Conservation (phyloP, 78 protist genomes). For the Dictyostelium brefeldianum region DNA sequence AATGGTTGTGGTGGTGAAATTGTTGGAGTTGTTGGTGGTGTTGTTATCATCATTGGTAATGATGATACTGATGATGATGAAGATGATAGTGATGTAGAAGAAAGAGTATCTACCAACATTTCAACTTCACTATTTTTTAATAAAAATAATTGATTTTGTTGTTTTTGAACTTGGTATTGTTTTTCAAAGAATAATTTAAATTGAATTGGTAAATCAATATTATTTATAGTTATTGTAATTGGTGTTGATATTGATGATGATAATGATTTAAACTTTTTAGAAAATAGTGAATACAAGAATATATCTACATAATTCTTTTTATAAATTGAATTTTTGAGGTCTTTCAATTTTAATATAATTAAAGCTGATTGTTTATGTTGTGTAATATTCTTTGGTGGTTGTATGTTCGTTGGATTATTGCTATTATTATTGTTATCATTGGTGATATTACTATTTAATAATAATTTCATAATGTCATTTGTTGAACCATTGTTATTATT, state of each 20-base stretch:
- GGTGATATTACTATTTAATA: too few species aligned
- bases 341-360: neutral
- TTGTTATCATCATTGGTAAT: neutral
- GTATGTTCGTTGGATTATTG: too few species aligned
- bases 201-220: neutral
- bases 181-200: neutral
- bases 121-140: neutral
- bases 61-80: neutral
- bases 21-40: too few species aligned
- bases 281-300: neutral
- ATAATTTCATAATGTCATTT: too few species aligned
- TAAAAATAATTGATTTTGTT: neutral
- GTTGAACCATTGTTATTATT: neutral
- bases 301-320: conserved; percentile 15
- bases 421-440: too few species aligned
- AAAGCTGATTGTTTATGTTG: too few species aligned
- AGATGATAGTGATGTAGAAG: neutral
- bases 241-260: conserved; percentile 15
- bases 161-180: neutral
- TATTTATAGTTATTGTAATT: neutral
- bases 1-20: neutral
- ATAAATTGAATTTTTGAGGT: conserved; percentile 37
- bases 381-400: too few species aligned
- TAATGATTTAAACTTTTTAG: neutral
- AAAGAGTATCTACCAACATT: too few species aligned